phyloP scores from a whole-genome alignment of 75 land plant species.

The Cupressus sempervirens region DNA sequence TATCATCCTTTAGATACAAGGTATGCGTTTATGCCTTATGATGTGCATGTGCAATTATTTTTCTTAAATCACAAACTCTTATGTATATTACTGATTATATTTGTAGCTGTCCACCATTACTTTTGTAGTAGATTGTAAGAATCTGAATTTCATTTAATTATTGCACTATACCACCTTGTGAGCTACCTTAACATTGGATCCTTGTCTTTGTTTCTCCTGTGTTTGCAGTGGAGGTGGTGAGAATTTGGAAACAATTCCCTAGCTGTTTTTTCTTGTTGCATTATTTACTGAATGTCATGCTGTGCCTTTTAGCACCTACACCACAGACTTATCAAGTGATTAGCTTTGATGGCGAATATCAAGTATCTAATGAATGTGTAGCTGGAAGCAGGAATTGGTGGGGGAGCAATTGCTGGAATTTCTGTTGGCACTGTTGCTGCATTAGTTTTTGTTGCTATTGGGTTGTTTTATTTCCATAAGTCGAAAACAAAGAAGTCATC shows the following conservation, averaged over 20 bases:
- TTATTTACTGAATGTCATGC: not conserved
- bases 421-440: slow-evolving; percentile 29
- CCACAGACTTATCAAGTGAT: slow-evolving; percentile 13
- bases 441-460: slow-evolving; percentile 17
- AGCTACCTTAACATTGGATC: slow-evolving; percentile 7
- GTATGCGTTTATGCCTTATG: slow-evolving; percentile 15
- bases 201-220: slow-evolving; percentile 1
- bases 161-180: not conserved
- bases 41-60: not conserved
- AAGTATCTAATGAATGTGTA: slow-evolving; percentile 4
- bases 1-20: slow-evolving; percentile 35
- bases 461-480: slow-evolving; percentile 25
- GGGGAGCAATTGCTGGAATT: slow-evolving; percentile 52
- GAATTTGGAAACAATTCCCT: not conserved
- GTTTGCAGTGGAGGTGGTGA: slow-evolving; percentile 13
- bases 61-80: not conserved
- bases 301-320: slow-evolving; percentile 18
- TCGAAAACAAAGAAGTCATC: slow-evolving; percentile 17
- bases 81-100: not conserved
- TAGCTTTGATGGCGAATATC: not conserved
- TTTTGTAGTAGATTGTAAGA: not conserved
- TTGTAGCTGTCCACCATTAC: not conserved
- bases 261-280: not conserved
- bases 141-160: not conserved
- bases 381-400: slow-evolving; percentile 32